These are phyloP conservation scores for Debaryomyces subglobosus DNA, from an alignment of 1,139 yeast species.

Conservation along the genomic window DNA sequence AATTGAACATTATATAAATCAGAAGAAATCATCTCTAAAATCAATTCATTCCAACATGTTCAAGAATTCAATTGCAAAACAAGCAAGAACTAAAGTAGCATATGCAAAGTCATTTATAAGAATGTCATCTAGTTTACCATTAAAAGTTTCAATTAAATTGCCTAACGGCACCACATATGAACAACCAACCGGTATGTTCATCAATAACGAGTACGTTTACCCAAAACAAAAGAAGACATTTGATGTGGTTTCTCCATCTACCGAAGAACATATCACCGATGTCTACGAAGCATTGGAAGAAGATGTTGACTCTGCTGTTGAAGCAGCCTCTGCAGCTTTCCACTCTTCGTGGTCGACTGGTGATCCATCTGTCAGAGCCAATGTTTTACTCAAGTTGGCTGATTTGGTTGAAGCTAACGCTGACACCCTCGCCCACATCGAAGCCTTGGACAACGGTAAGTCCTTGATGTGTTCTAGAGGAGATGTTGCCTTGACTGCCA, in stretches of 20 bases:
- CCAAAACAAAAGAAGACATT: constrained; percentile 56
- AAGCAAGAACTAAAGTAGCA: background rate
- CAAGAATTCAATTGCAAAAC: constrained; percentile 2
- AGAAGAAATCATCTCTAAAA: background rate
- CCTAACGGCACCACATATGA: constrained; percentile 61
- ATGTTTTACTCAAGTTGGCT: constrained; percentile 59
- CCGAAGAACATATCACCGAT: constrained; percentile 64
- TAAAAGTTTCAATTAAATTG: constrained; percentile 52
- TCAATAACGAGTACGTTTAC: constrained; percentile 50
- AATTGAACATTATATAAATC: background rate
- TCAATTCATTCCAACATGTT: background rate
- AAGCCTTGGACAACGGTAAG: constrained; percentile 82
- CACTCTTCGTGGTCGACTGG: constrained; percentile 37
- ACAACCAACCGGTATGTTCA: constrained; percentile 71
- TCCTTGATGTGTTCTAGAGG: constrained; percentile 55
- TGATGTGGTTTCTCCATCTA: constrained; percentile 64
- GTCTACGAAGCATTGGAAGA: constrained; percentile 68
- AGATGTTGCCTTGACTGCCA: constrained; percentile 66
- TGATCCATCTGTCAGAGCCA: constrained; percentile 54
- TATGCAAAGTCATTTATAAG: constrained; percentile 9
- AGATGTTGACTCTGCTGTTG: constrained; percentile 80
- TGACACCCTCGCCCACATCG: constrained; percentile 66
- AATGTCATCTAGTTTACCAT: constrained; percentile 33
- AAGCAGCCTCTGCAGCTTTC: constrained; percentile 76
- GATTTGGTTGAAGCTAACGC: constrained; percentile 62